phyloP scores from a whole-genome alignment of 495 filamentous ascomycete species.

The Staphylotrichum tortipilum region DNA sequence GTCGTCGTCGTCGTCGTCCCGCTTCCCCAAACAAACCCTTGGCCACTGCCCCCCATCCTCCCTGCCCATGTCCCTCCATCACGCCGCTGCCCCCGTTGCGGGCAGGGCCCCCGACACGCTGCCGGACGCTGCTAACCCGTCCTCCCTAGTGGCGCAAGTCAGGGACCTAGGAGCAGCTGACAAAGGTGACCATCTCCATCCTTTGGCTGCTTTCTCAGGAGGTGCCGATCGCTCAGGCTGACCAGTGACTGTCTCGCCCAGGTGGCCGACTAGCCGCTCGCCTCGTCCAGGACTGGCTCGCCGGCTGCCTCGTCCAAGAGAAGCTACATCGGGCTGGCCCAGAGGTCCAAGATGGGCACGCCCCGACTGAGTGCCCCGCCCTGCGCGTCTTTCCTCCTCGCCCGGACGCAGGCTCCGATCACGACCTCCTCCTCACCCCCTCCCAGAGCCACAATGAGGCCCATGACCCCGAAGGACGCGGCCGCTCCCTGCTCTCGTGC shows the following conservation, averaged over 20 bases:
- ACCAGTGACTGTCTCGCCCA: too few species aligned
- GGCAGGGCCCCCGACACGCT: background rate
- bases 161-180: background rate
- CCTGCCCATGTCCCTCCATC: background rate
- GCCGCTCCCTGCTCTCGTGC: constrained; percentile 13
- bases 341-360: background rate
- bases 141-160: constrained; percentile 1
- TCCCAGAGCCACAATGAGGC: constrained; percentile 16
- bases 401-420: constrained; percentile 2
- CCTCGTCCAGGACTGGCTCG: constrained; percentile 19
- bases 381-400: constrained; percentile 8
- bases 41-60: too few species aligned
- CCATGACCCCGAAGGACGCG: constrained; percentile 7
- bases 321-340: background rate
- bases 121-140: background rate
- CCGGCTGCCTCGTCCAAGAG: constrained; percentile 6
- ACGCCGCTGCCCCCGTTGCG: constrained; percentile 1
- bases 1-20: background rate
- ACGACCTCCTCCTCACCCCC: constrained; percentile 19
- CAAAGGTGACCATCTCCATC: background rate
- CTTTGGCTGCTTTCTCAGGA: background rate
- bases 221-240: background rate
- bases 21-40: background rate
- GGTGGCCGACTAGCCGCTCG: constrained; percentile 18
- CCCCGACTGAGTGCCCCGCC: constrained; percentile 6